Evolutionary conservation across 257 asterid species (phyloP), one percentile per base, ranked within the genome.

Genomic region (Apocynum venetum): DNA sequence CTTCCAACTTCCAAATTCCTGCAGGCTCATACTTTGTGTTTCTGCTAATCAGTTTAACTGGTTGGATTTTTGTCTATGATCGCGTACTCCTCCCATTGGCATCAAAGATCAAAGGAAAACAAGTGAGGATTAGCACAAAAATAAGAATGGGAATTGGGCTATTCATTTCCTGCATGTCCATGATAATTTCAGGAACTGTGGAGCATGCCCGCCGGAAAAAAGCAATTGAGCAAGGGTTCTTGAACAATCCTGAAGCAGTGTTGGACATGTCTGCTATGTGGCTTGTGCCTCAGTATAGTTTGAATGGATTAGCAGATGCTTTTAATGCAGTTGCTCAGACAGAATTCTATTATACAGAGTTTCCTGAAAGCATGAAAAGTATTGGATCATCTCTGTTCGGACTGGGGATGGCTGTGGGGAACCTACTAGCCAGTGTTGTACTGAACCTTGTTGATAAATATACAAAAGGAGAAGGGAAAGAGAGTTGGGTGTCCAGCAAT

Each of bases 1-100:
- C 85, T 8, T 74, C 92, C 41, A 73, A 60, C 80, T 84, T 91
- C 76, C 82, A 87, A 78, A 87, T 91, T 6, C 94, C 97, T 7
- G 89, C 94, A 15, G 97, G 89, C n/a, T 91, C 97, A 0, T 85
- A 85, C n/a, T 80, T 85, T n/a, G 77, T 83, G 86, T 91, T 91
- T 64, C 69, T 84, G 0, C 72, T 91, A 69, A 51, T 84, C 25
- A 64, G 89, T 8, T 31, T 91, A 70, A 70, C 89, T 2, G 15
- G 85, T 4, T 91, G 97, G 94, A 78, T 91, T 2, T 52, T 87
- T 13, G 35, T 89, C 0, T 91, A 91, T 15, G 97, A 91, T 36
- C 93, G 94, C 0, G 87, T 67, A 0, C 78, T 91, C 73, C 76
- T 89, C 12, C 97, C 97, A 1, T 3, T 86, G 12, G 90, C 89